Conservation (phyloP, 106 monocot species). For the Hemerocallis citrina region DNA sequence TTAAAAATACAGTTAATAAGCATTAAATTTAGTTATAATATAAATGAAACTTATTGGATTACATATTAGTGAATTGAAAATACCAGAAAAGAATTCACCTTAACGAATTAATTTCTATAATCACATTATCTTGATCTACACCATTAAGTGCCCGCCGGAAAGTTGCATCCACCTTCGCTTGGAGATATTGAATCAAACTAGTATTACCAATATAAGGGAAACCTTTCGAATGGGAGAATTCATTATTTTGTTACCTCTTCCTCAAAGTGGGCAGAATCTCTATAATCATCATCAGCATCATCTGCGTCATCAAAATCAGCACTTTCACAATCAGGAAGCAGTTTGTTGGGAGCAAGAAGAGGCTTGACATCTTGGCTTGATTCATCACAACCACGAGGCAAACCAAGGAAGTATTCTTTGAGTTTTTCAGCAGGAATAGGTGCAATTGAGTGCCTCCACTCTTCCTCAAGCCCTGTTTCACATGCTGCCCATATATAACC, state of each 20-base stretch:
- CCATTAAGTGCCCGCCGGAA: conserved; percentile 72
- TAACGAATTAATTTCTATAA: conserved; percentile 85
- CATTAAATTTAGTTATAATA: background rate
- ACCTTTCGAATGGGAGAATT: background rate
- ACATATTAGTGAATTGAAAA: background rate
- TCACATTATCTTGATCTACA: conserved; percentile 73
- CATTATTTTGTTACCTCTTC: conserved; percentile 47
- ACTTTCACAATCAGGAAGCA: conserved; percentile 51
- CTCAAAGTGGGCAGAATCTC: conserved; percentile 79
- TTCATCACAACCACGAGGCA: conserved; percentile 32
- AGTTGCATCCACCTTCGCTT: conserved; percentile 89
- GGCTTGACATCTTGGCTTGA: conserved; percentile 33
- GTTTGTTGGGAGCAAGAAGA: conserved; percentile 48
- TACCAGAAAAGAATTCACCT: conserved; percentile 25
- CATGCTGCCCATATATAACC: conserved; percentile 78
- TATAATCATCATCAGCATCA: conserved; percentile 39
- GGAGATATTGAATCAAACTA: conserved; percentile 3
- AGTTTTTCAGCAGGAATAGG: conserved; percentile 68
- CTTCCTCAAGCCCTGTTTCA: conserved; percentile 69
- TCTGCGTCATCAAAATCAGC: conserved; percentile 42
- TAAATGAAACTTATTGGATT: background rate
- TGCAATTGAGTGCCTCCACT: conserved; percentile 86
- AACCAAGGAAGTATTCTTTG: conserved; percentile 21
- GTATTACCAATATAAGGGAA: background rate
- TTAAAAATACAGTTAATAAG: background rate